Base-by-base conservation (phyloP, 441 rosid species). In the Erodium chrysanthum region DNA sequence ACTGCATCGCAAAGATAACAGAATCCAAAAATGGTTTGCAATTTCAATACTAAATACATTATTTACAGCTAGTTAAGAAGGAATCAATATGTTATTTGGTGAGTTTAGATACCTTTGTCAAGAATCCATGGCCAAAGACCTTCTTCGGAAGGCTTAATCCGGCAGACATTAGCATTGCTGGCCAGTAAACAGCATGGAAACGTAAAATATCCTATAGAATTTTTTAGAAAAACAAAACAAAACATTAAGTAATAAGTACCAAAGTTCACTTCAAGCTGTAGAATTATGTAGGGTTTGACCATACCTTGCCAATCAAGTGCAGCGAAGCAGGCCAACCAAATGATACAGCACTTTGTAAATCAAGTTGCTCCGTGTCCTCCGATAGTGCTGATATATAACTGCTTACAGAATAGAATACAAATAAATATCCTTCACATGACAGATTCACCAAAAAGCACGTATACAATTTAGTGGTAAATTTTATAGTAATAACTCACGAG, bases 101-200 rank as follows among this genome's bases (percentile, higher is more conserved):
- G 15, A 70, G 66, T 66, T 46, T 63, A 64, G 44, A 15, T 80
- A 91, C 98, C 97, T 89, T 93, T 22, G 97, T 93, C 76, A 93
- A 80, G 81, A 93, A 93, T 50, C 98, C 98, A 77, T 91, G 98
- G 76, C 98, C 96, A 71, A 89, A 89, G 71, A 93, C 95, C 82
- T 63, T 84, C 83, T 83, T 85, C 11, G 98, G 97, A 78, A 91
- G 87, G 54, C 72, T 78, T 29, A 93, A 68, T 73, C 93, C 96
- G 76, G 97, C 98, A 78, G 96, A 89, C 89, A 91, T 83, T 56
- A 93, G 80, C 97, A 93, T 93, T 54, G 98, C 98, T 35, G 98
- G 98, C 97, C 98, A 93, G 73, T 93, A 93, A 75, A 93, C 96
- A 0, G 98, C 96, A 61, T 93, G 97, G 71, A 93, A 93, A n/a